phyloP scores from a whole-genome alignment of 2,329 filamentous ascomycete genomes.

The Fusarium equiseti region DNA sequence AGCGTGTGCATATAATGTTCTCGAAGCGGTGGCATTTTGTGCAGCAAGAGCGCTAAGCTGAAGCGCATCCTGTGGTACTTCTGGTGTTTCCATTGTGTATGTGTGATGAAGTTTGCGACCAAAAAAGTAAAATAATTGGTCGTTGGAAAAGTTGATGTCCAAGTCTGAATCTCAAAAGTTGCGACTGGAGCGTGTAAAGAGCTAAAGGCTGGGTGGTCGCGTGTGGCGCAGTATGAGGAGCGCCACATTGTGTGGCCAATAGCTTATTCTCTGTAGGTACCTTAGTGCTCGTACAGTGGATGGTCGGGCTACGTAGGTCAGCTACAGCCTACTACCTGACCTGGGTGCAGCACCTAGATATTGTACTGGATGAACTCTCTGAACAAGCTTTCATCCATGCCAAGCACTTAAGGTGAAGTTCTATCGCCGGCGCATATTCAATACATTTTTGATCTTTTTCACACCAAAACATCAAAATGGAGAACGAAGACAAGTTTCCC shows the following conservation, averaged over 20 bases:
- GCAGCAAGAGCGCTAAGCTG: conserved; percentile 52
- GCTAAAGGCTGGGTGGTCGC: conserved; percentile 47
- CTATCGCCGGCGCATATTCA: background rate
- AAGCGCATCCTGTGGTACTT: conserved; percentile 50
- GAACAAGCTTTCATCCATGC: conserved; percentile 2
- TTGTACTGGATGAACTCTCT: background rate
- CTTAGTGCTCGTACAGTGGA: background rate
- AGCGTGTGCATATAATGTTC: conserved; percentile 50
- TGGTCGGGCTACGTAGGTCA: conserved; percentile 18
- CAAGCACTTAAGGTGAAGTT: background rate
- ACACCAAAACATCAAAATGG: conserved; percentile 30
- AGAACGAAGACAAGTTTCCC: conserved; percentile 73
- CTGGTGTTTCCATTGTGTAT: conserved; percentile 52
- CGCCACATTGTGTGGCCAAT: conserved; percentile 39
- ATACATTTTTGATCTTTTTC: background rate
- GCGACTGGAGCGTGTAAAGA: conserved; percentile 40
- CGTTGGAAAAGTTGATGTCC: conserved; percentile 36
- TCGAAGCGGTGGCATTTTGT: conserved; percentile 52
- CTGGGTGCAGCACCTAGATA: background rate
- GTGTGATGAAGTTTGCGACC: conserved; percentile 13
- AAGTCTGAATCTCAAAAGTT: conserved; percentile 34
- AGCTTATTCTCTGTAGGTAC: conserved; percentile 1
- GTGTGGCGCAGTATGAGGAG: conserved; percentile 46
- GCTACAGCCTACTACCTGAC: conserved; percentile 10
- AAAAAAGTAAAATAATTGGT: conserved; percentile 8